Percentiles rank a stretch among this genome's conserved stretches.
Conservation (phyloP, 768 basidiomycete genomes). For the Tylopilus subfusipes region DNA sequence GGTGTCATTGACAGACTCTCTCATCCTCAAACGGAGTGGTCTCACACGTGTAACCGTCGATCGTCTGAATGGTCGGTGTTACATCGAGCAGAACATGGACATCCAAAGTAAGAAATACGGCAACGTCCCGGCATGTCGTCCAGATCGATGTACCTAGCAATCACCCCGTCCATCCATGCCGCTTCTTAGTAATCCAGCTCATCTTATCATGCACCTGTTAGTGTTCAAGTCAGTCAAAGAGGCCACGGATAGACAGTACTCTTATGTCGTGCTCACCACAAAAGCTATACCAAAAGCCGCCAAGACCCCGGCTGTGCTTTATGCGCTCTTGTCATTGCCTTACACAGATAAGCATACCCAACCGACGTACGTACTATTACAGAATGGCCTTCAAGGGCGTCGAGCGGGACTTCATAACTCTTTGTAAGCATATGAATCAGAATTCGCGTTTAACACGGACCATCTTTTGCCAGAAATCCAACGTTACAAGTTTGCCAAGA, state of each 20-base stretch:
- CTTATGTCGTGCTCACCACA: conserved; percentile 63
- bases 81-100: conserved; percentile 45
- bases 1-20: conserved; percentile 47
- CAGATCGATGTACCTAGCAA: conserved; percentile 49
- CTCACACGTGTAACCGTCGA: conserved; percentile 56
- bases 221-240: conserved; percentile 57
- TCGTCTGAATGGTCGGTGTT: neutral
- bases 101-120: conserved; percentile 62
- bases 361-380: conserved; percentile 58
- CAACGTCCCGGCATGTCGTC: conserved; percentile 53
- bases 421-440: conserved; percentile 42
- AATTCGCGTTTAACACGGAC: conserved; percentile 34
- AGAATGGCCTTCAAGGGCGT: conserved; percentile 69
- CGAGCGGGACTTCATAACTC: conserved; percentile 58
- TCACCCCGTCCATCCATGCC: conserved; percentile 16
- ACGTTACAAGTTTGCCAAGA: conserved; percentile 58
- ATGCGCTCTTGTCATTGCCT: conserved; percentile 47
- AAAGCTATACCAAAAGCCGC: conserved; percentile 68
- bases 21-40: conserved; percentile 54
- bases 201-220: conserved; percentile 21
- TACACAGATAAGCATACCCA: conserved; percentile 46
- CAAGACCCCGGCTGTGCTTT: conserved; percentile 54
- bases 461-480: conserved; percentile 60
- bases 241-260: conserved; percentile 59
- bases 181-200: neutral